Base-by-base conservation (phyloP, 805 yeast species). In the Candida khao-thaluensis region DNA sequence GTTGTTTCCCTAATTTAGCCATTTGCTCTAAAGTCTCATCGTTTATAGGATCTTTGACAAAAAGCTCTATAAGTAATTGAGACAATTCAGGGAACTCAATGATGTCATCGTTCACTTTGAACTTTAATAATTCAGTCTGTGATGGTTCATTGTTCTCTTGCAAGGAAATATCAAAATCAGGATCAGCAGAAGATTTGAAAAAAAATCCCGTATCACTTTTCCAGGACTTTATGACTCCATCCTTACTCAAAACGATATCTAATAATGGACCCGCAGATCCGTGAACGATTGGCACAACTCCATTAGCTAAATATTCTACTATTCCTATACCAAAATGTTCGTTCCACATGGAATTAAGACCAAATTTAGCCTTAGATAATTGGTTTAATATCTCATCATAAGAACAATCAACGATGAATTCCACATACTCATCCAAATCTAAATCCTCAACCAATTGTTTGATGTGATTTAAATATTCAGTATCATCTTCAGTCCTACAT, bases 301-400 rank as follows among this genome's bases (percentile, higher is more conserved):
- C 98, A 39, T 85, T 76, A 2, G 91, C 82, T 65, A 85, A 70
- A 57, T 89, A 87, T 60, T 93, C 99, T 6, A 93, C 99, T 4
- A 93, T 91, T 1, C 96, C 91, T 53, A 93, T 93, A 14, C 99
- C 99, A 60, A 93, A 93, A 66, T 93, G 99, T 66, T 93, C 99
- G 62, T 93, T 93, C 99, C 99, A 93, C 99, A 93, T 93, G 21
- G 95, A 89, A 54, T 93, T 91, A 27, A 93, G 68, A 4, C 99
- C 99, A 53, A 78, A 80, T 17, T 80, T 76, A 2, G 88, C 76
- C 10, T 59, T 64, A 9, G 65, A 51, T 23, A 95, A 66, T 38
- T 77, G 71, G 20, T 63, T 54, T 37, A 77, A 65, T 10, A 95
- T 80, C 12, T 69, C 72, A 1, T 68, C 71, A 64, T 86, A 86